phyloP scores from a whole-genome alignment of 1,284 basidiomycete species.

The Malassezia dermatis region DNA sequence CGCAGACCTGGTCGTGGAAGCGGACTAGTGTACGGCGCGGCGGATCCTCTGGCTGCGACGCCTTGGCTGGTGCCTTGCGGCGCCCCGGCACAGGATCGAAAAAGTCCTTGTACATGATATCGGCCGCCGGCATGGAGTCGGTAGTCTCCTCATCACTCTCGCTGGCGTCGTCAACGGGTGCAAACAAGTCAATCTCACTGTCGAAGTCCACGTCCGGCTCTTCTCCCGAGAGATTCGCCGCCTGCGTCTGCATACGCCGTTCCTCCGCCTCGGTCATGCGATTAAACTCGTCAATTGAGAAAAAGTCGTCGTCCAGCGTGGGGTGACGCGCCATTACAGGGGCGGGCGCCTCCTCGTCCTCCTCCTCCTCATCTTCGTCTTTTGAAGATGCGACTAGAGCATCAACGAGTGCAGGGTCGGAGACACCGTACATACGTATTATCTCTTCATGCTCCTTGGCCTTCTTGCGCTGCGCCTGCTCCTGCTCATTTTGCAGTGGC shows the following conservation, averaged over 20 bases:
- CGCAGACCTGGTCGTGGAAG: conserved; percentile 16
- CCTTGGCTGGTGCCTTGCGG: neutral
- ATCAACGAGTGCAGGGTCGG: conserved; percentile 10
- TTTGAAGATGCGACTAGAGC: conserved; percentile 10
- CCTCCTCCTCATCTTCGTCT: conserved; percentile 19
- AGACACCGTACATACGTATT: conserved; percentile 17
- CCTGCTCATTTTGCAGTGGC: conserved; percentile 38
- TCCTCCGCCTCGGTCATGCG: conserved; percentile 72
- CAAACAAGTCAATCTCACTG: conserved; percentile 13
- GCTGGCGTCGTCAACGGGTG: conserved; percentile 21
- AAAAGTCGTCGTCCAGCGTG: conserved; percentile 84
- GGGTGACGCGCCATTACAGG: conserved; percentile 49
- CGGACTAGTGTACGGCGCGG: conserved; percentile 9
- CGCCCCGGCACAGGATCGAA: conserved; percentile 54
- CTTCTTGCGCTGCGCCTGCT: conserved; percentile 33
- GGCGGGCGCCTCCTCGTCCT: conserved; percentile 8
- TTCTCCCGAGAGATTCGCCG: conserved; percentile 47
- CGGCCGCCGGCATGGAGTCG: conserved; percentile 23
- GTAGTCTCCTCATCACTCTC: conserved; percentile 15
- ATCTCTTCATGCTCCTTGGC: conserved; percentile 26
- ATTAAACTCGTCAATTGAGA: conserved; percentile 80
- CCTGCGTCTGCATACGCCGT: conserved; percentile 55
- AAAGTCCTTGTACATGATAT: conserved; percentile 53
- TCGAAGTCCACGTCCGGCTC: conserved; percentile 21
- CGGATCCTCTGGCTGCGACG: neutral